These are phyloP conservation scores for Hypoxylon fragiforme DNA, from an alignment of 495 filamentous ascomycete species.

Conservation along the genomic window DNA sequence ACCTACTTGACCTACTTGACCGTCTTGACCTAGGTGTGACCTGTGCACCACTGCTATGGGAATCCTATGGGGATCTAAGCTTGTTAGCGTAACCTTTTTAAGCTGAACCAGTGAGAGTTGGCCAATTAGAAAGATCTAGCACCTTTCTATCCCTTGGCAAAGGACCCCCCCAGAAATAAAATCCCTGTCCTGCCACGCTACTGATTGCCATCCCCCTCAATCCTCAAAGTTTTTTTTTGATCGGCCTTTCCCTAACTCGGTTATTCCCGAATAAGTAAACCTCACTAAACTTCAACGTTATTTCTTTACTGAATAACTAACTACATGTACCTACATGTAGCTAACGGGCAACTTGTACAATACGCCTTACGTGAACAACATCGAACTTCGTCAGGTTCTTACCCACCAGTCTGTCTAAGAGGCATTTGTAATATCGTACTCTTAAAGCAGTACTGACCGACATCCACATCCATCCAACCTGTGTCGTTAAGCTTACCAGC, in stretches of 20 bases:
- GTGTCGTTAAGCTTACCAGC: too few relatives aligned
- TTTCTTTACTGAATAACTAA: too few relatives aligned
- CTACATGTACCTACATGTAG: too few relatives aligned
- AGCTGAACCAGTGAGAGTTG: conserved; percentile 23
- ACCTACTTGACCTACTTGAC: neutral
- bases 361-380: too few relatives aligned
- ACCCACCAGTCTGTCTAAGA: too few relatives aligned
- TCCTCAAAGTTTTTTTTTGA: neutral
- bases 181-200: conserved; percentile 27
- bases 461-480: too few relatives aligned
- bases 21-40: neutral
- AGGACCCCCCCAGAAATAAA: neutral
- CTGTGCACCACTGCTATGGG: conserved; percentile 20
- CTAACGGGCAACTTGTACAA: too few relatives aligned
- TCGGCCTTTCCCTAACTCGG: conserved; percentile 7
- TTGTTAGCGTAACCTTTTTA: conserved; percentile 17
- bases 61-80: conserved; percentile 15
- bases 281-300: too few relatives aligned
- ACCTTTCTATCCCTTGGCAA: conserved; percentile 9
- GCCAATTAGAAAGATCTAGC: conserved; percentile 30
- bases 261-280: conserved; percentile 5
- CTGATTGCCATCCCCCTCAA: conserved; percentile 13
- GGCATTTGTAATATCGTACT: too few relatives aligned
- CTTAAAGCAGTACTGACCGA: too few relatives aligned
- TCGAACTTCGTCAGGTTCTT: too few relatives aligned